phyloP scores from a whole-genome alignment of 176 grass and related monocot genomes.

The Echinochloa phyllopogon region DNA sequence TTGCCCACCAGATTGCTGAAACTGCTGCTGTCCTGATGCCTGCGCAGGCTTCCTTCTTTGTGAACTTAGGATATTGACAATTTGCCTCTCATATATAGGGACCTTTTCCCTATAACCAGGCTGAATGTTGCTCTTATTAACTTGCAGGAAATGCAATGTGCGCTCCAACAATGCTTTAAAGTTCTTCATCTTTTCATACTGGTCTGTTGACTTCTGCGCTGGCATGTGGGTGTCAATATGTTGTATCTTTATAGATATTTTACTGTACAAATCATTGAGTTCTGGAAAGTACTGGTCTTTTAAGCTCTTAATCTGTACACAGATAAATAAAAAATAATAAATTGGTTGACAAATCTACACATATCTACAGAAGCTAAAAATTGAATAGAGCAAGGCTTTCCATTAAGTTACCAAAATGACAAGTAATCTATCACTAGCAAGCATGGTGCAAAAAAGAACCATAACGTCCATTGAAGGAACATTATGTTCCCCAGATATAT shows the following conservation, averaged over 20 bases:
- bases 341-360: not conserved
- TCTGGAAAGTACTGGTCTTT: conserved; percentile 75
- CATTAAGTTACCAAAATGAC: not conserved
- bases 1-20: conserved; percentile 62
- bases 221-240: conserved; percentile 59
- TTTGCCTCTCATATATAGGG: conserved; percentile 67
- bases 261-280: conserved; percentile 68
- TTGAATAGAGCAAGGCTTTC: not conserved
- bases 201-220: conserved; percentile 51
- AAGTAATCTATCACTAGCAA: conserved; percentile 5
- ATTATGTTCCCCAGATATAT: not conserved
- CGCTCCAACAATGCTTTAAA: conserved; percentile 67
- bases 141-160: conserved; percentile 55
- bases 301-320: conserved; percentile 69
- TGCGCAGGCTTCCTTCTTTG: conserved; percentile 65
- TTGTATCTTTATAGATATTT: conserved; percentile 69
- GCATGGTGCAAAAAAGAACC: conserved; percentile 4
- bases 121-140: conserved; percentile 58
- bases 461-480: not conserved
- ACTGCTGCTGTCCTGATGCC: conserved; percentile 49
- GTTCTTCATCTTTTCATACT: conserved; percentile 69
- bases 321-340: conserved; percentile 23
- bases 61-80: conserved; percentile 57
- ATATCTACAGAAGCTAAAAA: not conserved
- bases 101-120: conserved; percentile 60